Percentiles rank a stretch among this genome's conserved stretches.
phyloP scores from a whole-genome alignment of 2,329 filamentous ascomycete genomes.

The Alternaria rosae region DNA sequence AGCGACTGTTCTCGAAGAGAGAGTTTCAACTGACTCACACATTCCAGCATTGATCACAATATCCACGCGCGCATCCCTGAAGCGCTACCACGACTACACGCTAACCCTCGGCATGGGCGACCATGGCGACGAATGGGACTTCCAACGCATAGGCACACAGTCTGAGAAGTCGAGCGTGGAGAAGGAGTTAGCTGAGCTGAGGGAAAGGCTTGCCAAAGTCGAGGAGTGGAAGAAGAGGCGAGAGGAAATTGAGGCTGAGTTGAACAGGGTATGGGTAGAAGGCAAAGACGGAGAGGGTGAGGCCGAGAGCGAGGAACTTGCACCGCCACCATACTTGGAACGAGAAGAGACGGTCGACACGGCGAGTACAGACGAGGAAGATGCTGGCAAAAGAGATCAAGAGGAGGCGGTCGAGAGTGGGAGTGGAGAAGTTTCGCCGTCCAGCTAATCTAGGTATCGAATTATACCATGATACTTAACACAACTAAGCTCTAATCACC shows the following conservation, averaged over 20 bases:
- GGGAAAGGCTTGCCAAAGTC: slow-evolving; percentile 80
- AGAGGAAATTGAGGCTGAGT: slow-evolving; percentile 82
- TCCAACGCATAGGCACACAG: slow-evolving; percentile 92
- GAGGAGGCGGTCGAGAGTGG: neutral
- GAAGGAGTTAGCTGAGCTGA: slow-evolving; percentile 85
- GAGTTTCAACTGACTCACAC: neutral
- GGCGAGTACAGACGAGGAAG: neutral
- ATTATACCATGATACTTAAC: neutral
- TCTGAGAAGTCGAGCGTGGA: slow-evolving; percentile 93
- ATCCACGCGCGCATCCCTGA: slow-evolving; percentile 90
- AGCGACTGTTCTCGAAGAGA: no score
- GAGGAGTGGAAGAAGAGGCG: slow-evolving; percentile 82
- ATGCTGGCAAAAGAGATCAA: neutral
- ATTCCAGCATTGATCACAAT: slow-evolving; percentile 84
- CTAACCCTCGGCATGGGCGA: slow-evolving; percentile 83
- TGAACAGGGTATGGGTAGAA: slow-evolving; percentile 70
- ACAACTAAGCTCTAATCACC: neutral
- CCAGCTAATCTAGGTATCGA: neutral
- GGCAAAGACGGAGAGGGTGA: neutral
- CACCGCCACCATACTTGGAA: slow-evolving; percentile 47
- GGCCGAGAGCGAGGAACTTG: slow-evolving; percentile 48
- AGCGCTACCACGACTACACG: slow-evolving; percentile 94
- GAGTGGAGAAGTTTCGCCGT: neutral
- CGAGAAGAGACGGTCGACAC: slow-evolving; percentile 4
- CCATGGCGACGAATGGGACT: slow-evolving; percentile 85